phyloP scores from a whole-genome alignment of 345 rosid species.

The Pugionium dolabratum region DNA sequence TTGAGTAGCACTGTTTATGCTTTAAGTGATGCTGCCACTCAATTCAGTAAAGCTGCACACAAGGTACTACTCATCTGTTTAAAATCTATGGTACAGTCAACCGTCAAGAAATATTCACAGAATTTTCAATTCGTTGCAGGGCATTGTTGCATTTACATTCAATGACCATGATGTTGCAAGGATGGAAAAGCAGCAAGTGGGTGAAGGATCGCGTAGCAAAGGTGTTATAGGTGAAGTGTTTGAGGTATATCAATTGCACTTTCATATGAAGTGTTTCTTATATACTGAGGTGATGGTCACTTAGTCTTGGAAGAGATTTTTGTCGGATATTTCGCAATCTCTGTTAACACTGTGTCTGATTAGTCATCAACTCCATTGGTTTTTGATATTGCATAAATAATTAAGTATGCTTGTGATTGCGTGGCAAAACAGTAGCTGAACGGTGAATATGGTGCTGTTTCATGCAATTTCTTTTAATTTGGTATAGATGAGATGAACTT shows the following conservation, averaged over 20 bases:
- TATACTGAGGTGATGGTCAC: neutral
- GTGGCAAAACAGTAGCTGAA: neutral
- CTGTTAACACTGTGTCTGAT: neutral
- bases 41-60: constrained; percentile 96
- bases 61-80: constrained; percentile 57
- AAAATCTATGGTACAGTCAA: constrained; percentile 4
- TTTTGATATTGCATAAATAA: constrained; percentile 23
- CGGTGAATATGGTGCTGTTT: neutral
- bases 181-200: constrained; percentile 71
- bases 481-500: constrained; percentile 22
- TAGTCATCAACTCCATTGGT: constrained; percentile 1
- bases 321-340: neutral
- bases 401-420: constrained; percentile 16
- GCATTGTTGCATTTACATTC: constrained; percentile 91
- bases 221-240: constrained; percentile 92
- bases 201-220: constrained; percentile 74
- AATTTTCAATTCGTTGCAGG: constrained; percentile 49
- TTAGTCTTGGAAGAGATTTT: neutral
- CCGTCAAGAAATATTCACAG: constrained; percentile 23
- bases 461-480: constrained; percentile 10
- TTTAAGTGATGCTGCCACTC: constrained; percentile 92
- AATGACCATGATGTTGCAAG: constrained; percentile 85
- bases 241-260: constrained; percentile 56
- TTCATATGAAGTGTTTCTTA: neutral
- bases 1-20: constrained; percentile 90